These are phyloP conservation scores for Phoma sp. DNA, from an alignment of 2,329 filamentous ascomycete species.

Conservation along the genomic window DNA sequence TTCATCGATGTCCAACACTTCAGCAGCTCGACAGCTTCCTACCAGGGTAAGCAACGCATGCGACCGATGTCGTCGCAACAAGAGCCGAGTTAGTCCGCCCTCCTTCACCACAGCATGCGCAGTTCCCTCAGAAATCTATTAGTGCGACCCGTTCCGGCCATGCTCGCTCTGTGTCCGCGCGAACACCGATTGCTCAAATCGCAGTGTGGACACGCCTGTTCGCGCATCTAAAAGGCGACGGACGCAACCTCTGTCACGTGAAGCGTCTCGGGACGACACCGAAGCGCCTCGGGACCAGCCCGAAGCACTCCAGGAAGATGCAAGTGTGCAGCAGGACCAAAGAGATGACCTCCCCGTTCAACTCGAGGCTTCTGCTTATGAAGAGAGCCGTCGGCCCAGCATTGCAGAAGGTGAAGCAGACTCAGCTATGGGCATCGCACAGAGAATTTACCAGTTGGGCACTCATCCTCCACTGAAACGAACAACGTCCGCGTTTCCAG, in stretches of 20 bases:
- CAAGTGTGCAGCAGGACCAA: not conserved
- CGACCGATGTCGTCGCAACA: conserved; percentile 19
- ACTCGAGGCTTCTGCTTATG: not conserved
- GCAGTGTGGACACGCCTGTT: not conserved
- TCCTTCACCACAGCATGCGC: not conserved
- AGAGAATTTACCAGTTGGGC: conserved; percentile 37
- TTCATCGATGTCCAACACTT: conserved; percentile 1
- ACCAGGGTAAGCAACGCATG: conserved; percentile 18
- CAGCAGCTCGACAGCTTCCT: conserved; percentile 7
- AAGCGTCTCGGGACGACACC: conserved; percentile 8
- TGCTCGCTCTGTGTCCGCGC: conserved; percentile 45
- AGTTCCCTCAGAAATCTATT: not conserved
- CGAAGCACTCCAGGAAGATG: not conserved
- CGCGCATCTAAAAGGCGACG: conserved; percentile 13
- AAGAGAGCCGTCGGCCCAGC: not conserved
- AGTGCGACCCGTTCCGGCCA: conserved; percentile 46
- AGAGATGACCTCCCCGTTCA: not conserved
- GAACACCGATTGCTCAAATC: conserved; percentile 21
- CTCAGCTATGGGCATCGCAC: conserved; percentile 47
- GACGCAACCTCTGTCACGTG: conserved; percentile 3
- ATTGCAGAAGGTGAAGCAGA: conserved; percentile 31
- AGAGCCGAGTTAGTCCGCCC: conserved; percentile 17
- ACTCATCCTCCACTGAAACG: conserved; percentile 37
- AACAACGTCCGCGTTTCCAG: conserved; percentile 47
- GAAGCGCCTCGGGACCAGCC: not conserved